Evolutionary conservation across 2,329 filamentous ascomycete genomes (phyloP), one percentile per base, ranked within the genome.

Genomic region (Diplodia intermedia): DNA sequence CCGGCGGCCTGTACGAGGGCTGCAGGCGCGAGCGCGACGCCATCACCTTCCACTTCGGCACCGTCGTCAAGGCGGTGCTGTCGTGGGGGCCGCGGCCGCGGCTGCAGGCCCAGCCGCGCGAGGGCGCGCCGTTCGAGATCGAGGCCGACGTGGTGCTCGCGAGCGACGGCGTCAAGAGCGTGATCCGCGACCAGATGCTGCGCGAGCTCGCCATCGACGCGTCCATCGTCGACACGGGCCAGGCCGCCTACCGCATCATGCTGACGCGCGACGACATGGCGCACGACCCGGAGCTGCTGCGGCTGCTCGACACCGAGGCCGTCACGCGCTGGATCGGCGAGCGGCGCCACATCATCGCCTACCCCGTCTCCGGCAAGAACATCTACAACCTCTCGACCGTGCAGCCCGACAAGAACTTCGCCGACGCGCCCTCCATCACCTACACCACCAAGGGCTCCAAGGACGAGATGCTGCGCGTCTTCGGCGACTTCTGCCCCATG

Each of bases 161-260:
- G 4, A 76, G 78, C 23, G 83, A 85, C 68, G 83, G 83, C n/a
- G 78, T 85, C n/a, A 85, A 85, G 71, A 82, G 79, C 38, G 75
- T 74, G 43, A 78, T 82, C 8, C 79, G 79, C 38, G 79, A 82
- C 8, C 79, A 84, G 47, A 83, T 92, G 76, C 83, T 91, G 1
- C 78, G 82, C 43, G 79, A 82, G 52, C 79, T 87, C 1, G 82
- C 84, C 53, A 80, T 84, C 70, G 77, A 79, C 6, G 85, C 85
- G 26, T 82, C 86, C 66, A 86, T 90, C 72, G 82, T 88, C 69
- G 89, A 92, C 71, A 92, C 91, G 0, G 88, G 90, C 4, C 90
- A 93, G 79, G 91, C 91, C 0, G 90, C 90, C 2, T 94, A 94
- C 81, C 87, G 91, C 14, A 91, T 94, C 78, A 90, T 94, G 86